Evolutionary conservation across 148 eudicot species (phyloP).

Genomic region (Persicaria tinctoria): DNA sequence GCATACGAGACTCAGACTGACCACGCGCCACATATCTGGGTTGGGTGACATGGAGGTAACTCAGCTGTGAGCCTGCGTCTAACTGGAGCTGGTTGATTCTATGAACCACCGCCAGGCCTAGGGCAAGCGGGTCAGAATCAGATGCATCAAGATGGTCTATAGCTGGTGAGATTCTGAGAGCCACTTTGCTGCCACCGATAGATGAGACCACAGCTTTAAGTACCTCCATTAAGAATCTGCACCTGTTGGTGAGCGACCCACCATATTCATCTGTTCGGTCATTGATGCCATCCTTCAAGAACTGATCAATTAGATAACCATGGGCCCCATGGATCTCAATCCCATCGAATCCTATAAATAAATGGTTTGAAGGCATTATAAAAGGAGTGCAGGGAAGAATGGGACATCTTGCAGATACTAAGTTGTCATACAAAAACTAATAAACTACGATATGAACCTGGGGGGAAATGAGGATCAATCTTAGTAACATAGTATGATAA

Average conservation of each 20-base stretch:
- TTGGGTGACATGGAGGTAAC: conserved; percentile 69
- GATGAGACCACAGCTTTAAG: conserved; percentile 45
- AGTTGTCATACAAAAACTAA: neutral
- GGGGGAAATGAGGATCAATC: neutral
- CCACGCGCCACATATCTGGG: conserved; percentile 65
- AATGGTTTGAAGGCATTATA: neutral
- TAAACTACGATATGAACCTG: neutral
- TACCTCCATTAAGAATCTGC: conserved; percentile 52
- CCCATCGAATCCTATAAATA: conserved; percentile 69
- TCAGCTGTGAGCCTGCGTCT: conserved; percentile 27
- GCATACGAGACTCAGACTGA: conserved; percentile 46
- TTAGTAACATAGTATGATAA: neutral
- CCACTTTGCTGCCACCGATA: conserved; percentile 51
- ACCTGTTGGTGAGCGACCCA: conserved; percentile 63
- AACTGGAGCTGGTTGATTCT: conserved; percentile 54
- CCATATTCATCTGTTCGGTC: conserved; percentile 72
- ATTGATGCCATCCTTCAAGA: conserved; percentile 74
- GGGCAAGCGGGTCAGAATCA: conserved; percentile 58
- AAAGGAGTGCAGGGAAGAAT: neutral
- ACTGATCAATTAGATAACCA: conserved; percentile 84
- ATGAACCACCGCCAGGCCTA: conserved; percentile 58
- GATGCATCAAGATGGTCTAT: conserved; percentile 71
- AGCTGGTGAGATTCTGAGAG: conserved; percentile 66
- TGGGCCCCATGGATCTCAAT: conserved; percentile 83
- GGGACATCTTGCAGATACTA: no score